Percentiles rank a stretch among this genome's conserved stretches.
phyloP scores from a whole-genome alignment of 2,329 filamentous ascomycete genomes.

The Colletotrichum spinosum region DNA sequence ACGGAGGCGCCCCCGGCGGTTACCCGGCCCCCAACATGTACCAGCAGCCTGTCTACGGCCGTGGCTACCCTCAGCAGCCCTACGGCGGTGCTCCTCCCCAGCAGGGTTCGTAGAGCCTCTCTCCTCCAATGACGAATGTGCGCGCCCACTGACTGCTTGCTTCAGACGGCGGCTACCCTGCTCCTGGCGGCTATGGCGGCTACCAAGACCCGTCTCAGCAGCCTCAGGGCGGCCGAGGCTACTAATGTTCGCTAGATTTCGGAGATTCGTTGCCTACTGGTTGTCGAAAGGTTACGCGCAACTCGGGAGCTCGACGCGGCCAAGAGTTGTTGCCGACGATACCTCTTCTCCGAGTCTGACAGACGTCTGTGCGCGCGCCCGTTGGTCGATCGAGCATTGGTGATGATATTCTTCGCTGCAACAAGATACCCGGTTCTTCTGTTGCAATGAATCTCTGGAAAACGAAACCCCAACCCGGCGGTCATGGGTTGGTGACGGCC shows the following conservation, averaged over 20 bases:
- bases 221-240: slow-evolving; percentile 52
- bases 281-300: slow-evolving; percentile 28
- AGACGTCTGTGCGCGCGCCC: slow-evolving; percentile 38
- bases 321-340: slow-evolving; percentile 35
- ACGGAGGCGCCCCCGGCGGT: slow-evolving; percentile 42
- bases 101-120: slow-evolving; percentile 50
- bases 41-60: slow-evolving; percentile 57
- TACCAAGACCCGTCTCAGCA: slow-evolving; percentile 54
- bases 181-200: slow-evolving; percentile 55
- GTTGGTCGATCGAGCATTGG: slow-evolving; percentile 40
- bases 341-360: slow-evolving; percentile 37
- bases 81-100: slow-evolving; percentile 50
- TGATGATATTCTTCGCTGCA: slow-evolving; percentile 39
- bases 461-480: slow-evolving; percentile 35
- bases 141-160: background rate
- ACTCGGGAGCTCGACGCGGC: slow-evolving; percentile 29
- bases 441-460: slow-evolving; percentile 40
- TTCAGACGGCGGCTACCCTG: slow-evolving; percentile 31
- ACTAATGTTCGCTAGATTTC: slow-evolving; percentile 47
- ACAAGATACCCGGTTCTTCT: slow-evolving; percentile 40
- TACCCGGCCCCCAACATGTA: slow-evolving; percentile 51
- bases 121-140: background rate
- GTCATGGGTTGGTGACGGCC: slow-evolving; percentile 37
- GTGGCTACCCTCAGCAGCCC: slow-evolving; percentile 54
- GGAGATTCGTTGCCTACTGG: slow-evolving; percentile 38